phyloP scores from a whole-genome alignment of 306 rosid genomes.

The Geum urbanum region DNA sequence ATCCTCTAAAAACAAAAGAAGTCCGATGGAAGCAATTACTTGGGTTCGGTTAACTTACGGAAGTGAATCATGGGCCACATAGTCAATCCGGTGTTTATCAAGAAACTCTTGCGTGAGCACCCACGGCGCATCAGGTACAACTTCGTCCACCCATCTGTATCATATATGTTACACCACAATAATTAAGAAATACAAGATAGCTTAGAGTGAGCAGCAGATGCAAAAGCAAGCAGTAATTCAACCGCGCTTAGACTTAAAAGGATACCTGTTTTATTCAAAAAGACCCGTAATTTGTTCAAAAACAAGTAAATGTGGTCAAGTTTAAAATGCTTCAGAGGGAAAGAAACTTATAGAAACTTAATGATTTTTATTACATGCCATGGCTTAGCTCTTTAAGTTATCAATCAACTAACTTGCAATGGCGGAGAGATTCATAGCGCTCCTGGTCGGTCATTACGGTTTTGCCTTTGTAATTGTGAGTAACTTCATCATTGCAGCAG shows the following conservation, averaged over 20 bases:
- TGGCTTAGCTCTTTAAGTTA: neutral
- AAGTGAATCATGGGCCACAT: conserved; percentile 92
- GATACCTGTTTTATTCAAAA: neutral
- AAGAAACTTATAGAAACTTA: neutral
- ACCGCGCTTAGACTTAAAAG: neutral
- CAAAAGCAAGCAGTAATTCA: neutral
- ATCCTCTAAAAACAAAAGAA: neutral
- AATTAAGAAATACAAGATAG: neutral
- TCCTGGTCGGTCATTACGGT: conserved; percentile 90
- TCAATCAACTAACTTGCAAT: conserved; percentile 62
- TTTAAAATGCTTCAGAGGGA: neutral
- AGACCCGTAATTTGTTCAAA: neutral
- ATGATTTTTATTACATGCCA: neutral
- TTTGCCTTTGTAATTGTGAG: conserved; percentile 89
- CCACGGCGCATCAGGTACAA: conserved; percentile 97
- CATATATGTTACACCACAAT: neutral
- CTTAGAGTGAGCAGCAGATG: neutral
- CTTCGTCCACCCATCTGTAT: conserved; percentile 98
- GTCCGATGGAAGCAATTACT: neutral
- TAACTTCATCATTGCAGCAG: conserved; percentile 75
- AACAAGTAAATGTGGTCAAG: neutral
- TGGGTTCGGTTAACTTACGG: conserved; percentile 54
- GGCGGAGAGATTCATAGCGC: conserved; percentile 93
- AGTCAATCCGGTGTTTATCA: conserved; percentile 80
- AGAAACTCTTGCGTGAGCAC: conserved; percentile 66